Conservation (phyloP, 2,329 filamentous ascomycete genomes). For the Claviceps spartinae region DNA sequence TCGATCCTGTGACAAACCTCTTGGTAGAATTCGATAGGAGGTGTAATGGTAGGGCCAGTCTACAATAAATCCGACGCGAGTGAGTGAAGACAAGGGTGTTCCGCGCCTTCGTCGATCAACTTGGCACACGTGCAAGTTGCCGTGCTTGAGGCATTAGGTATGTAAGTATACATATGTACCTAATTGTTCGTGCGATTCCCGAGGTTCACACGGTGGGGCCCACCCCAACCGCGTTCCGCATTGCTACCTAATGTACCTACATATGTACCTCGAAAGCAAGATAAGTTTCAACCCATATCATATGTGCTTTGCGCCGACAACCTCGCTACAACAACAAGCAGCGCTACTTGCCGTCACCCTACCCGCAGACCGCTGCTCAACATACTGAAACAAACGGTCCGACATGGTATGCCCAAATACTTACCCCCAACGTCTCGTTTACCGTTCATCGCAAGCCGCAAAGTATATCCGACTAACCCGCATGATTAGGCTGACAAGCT, state of each 20-base stretch:
- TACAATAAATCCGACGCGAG: too few species aligned
- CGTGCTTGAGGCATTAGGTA: too few species aligned
- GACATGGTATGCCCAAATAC: background rate
- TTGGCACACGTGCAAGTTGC: too few species aligned
- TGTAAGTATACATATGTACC: too few species aligned
- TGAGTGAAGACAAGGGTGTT: too few species aligned
- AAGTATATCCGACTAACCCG: background rate
- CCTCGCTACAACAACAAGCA: background rate
- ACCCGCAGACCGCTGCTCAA: background rate
- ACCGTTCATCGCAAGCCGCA: background rate
- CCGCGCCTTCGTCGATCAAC: too few species aligned
- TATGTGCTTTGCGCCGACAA: background rate
- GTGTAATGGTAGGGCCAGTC: too few species aligned
- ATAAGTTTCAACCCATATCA: background rate
- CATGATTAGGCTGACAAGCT: constrained; percentile 76
- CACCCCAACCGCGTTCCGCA: too few species aligned
- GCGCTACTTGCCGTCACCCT: background rate
- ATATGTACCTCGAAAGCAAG: background rate
- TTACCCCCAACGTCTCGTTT: background rate
- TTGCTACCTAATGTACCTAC: too few species aligned
- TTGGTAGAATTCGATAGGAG: too few species aligned
- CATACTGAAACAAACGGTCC: background rate
- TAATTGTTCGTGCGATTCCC: too few species aligned
- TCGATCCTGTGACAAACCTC: background rate
- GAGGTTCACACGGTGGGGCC: too few species aligned